Conservation (phyloP, 169 alveolate genomes). For the Plasmodium berghei region DNA sequence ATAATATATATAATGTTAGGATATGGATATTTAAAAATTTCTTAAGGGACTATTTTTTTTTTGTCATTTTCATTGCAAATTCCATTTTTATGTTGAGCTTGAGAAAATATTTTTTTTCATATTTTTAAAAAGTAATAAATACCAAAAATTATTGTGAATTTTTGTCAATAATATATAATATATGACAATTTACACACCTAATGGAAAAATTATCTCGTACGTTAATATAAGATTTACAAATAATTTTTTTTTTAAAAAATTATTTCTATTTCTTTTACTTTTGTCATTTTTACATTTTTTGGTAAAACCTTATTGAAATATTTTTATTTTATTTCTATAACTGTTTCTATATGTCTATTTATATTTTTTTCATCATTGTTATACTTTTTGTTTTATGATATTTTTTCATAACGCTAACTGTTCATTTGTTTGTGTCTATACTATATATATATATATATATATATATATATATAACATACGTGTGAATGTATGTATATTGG, state of each 20-base stretch:
- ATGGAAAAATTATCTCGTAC: background rate
- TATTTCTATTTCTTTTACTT: slow-evolving; percentile 15
- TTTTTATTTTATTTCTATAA: slow-evolving; percentile 22
- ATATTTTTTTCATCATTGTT: background rate
- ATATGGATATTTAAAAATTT: slow-evolving; percentile 1
- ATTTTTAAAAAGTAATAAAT: slow-evolving; percentile 5
- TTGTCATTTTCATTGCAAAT: slow-evolving; percentile 34
- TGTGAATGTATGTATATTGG: no score
- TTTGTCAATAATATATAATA: slow-evolving; percentile 6
- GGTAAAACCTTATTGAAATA: slow-evolving; percentile 15
- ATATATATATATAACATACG: no score
- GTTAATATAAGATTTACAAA: background rate
- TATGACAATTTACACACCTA: slow-evolving; percentile 5
- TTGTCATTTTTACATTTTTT: slow-evolving; percentile 7
- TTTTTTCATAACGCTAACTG: no score
- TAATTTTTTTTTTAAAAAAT: slow-evolving; percentile 11
- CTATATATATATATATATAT: no score
- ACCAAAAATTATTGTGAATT: background rate
- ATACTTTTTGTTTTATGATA: background rate
- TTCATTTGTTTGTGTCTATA: no score
- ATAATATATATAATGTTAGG: no score
- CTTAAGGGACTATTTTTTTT: slow-evolving; percentile 11
- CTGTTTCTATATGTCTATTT: slow-evolving; percentile 23
- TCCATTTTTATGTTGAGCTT: background rate
- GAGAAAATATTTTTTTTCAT: background rate